A percentile compares a stretch with the other conserved stretches of the same genome.
phyloP scores from a whole-genome alignment of 2,329 filamentous ascomycete genomes.

The Alternaria triticina region DNA sequence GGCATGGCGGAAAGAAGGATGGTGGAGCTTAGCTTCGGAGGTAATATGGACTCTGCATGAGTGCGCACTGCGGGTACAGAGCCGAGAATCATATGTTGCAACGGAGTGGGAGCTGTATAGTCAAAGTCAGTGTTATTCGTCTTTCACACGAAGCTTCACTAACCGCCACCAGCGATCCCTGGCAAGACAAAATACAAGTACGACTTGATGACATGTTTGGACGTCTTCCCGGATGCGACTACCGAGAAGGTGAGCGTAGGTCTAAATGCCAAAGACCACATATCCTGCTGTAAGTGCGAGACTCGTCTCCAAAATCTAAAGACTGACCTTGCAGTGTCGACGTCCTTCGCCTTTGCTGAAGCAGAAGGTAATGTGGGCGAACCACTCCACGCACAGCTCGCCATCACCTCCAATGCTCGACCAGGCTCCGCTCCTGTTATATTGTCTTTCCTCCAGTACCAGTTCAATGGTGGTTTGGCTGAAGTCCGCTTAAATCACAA shows the following conservation, averaged over 20 bases:
- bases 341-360: constrained; percentile 61
- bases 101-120: constrained; percentile 64
- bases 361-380: constrained; percentile 67
- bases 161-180: constrained; percentile 34
- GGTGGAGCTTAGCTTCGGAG: constrained; percentile 63
- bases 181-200: constrained; percentile 47
- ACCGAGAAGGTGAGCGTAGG: constrained; percentile 52
- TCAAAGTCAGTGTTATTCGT: constrained; percentile 27
- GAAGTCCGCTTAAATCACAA: constrained; percentile 42
- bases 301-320: neutral
- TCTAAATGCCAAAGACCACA: constrained; percentile 55
- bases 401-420: constrained; percentile 58
- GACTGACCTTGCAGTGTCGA: constrained; percentile 51
- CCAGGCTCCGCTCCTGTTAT: constrained; percentile 54
- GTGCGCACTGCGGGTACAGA: constrained; percentile 55
- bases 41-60: constrained; percentile 62
- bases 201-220: constrained; percentile 57
- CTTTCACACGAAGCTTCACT: neutral
- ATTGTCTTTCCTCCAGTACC: constrained; percentile 57
- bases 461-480: constrained; percentile 58
- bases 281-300: constrained; percentile 54
- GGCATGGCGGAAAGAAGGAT: constrained; percentile 66
- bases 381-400: constrained; percentile 61
- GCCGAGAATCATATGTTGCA: constrained; percentile 57
- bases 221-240: constrained; percentile 45